phyloP scores from a whole-genome alignment of 1,284 basidiomycete genomes.

The Naganishia liquefaciens region DNA sequence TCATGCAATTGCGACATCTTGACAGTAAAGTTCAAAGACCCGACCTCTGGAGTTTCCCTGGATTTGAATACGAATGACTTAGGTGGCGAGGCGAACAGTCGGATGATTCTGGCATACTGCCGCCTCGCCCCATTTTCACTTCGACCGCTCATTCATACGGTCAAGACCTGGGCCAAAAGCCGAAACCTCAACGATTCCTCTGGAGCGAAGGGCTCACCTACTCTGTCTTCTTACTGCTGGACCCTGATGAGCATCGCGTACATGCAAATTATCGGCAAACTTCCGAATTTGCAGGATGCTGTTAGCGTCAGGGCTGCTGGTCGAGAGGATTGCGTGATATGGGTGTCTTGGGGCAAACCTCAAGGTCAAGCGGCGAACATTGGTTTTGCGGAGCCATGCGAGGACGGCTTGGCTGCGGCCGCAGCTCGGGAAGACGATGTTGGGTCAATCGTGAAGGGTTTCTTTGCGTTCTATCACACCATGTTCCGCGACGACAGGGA shows the following conservation, averaged over 20 bases:
- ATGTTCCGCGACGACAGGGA: slow-evolving; percentile 9
- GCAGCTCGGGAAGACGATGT: not conserved
- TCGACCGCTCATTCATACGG: slow-evolving; percentile 50
- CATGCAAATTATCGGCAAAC: slow-evolving; percentile 43
- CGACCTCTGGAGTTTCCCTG: slow-evolving; percentile 37
- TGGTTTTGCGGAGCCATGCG: slow-evolving; percentile 19
- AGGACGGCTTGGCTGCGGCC: not conserved
- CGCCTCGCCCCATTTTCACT: slow-evolving; percentile 48
- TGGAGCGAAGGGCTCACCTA: slow-evolving; percentile 41
- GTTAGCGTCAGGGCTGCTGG: slow-evolving; percentile 18
- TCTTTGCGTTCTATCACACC: slow-evolving; percentile 24
- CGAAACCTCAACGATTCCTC: slow-evolving; percentile 51
- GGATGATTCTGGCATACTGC: slow-evolving; percentile 52
- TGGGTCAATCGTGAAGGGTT: slow-evolving; percentile 24
- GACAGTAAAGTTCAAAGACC: slow-evolving; percentile 48
- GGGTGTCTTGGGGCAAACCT: slow-evolving; percentile 45
- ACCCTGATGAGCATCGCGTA: slow-evolving; percentile 54
- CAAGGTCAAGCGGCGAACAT: slow-evolving; percentile 38
- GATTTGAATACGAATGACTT: slow-evolving; percentile 54
- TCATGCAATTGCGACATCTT: not conserved
- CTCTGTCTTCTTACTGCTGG: slow-evolving; percentile 53
- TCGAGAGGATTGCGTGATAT: slow-evolving; percentile 36
- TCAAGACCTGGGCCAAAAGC: slow-evolving; percentile 51
- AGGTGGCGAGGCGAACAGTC: slow-evolving; percentile 50
- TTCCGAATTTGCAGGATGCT: slow-evolving; percentile 50